Percentiles rank a stretch among this genome's conserved stretches.
These are phyloP conservation scores for Coemansia sp. DNA, from an alignment of 192 early-diverging fungal genomes.

Conservation along the genomic window DNA sequence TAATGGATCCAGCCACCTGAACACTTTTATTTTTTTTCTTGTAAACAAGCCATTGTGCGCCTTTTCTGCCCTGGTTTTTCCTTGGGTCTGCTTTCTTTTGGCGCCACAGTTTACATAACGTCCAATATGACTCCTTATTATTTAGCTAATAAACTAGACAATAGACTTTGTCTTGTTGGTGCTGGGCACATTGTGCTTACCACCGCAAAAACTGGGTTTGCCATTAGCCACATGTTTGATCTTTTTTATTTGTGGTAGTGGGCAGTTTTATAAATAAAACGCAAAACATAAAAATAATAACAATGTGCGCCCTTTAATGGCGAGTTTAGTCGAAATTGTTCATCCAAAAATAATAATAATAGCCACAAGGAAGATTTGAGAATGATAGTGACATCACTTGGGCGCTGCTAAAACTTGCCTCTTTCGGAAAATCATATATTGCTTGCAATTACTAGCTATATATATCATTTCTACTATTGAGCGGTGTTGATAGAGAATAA, in stretches of 20 bases:
- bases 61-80: not conserved
- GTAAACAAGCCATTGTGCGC: not conserved
- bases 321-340: not conserved
- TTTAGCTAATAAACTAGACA: not conserved
- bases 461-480: not conserved
- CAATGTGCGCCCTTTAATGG: not conserved
- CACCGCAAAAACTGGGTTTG: not conserved
- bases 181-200: not conserved
- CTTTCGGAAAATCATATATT: not conserved
- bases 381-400: not conserved
- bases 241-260: not conserved
- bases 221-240: not conserved
- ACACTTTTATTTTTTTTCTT: not conserved
- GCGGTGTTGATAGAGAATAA: no score
- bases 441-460: not conserved
- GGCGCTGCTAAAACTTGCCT: not conserved
- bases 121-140: not conserved
- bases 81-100: not conserved
- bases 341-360: not conserved
- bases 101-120: conserved; percentile 2
- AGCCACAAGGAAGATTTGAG: not conserved
- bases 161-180: not conserved
- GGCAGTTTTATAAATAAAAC: not conserved
- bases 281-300: not conserved
- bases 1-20: conserved; percentile 1